Conservation (phyloP, 371 early-diverging fungal species). For the Entomophthora muscae region DNA sequence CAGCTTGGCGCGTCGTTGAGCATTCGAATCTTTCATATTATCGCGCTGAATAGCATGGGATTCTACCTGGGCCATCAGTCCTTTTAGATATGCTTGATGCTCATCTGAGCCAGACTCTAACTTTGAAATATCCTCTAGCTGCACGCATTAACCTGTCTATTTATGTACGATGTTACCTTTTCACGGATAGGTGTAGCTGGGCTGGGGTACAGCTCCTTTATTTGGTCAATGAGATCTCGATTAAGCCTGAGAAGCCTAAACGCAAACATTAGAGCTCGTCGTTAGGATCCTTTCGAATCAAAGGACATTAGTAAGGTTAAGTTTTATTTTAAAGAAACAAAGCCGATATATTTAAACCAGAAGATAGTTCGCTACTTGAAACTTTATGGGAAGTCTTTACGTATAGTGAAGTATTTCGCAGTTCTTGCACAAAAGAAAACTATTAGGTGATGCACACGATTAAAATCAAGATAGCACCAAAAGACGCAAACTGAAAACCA, state of each 20-base stretch:
- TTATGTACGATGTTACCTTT: neutral
- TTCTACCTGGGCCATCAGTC: neutral
- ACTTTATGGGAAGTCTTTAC: too few species aligned
- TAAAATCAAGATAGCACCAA: too few species aligned
- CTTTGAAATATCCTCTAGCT: neutral
- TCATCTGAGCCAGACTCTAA: neutral
- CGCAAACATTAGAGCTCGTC: too few species aligned
- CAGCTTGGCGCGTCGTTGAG: neutral
- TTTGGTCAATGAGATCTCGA: neutral
- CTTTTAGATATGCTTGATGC: neutral
- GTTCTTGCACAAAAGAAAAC: too few species aligned
- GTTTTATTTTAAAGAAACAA: too few species aligned
- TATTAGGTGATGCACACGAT: too few species aligned
- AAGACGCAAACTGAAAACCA: too few species aligned
- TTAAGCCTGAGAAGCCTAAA: neutral
- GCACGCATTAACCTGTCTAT: neutral
- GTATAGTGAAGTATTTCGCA: too few species aligned
- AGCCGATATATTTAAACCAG: too few species aligned
- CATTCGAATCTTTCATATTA: neutral
- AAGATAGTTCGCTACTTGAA: too few species aligned
- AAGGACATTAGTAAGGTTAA: too few species aligned
- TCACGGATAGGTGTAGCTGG: neutral
- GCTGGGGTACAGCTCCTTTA: neutral
- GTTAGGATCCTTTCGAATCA: too few species aligned
- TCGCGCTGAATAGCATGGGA: neutral